Evolutionary conservation across 257 asterid genomes (phyloP).

Genomic region (Jacaranda mimosifolia): DNA sequence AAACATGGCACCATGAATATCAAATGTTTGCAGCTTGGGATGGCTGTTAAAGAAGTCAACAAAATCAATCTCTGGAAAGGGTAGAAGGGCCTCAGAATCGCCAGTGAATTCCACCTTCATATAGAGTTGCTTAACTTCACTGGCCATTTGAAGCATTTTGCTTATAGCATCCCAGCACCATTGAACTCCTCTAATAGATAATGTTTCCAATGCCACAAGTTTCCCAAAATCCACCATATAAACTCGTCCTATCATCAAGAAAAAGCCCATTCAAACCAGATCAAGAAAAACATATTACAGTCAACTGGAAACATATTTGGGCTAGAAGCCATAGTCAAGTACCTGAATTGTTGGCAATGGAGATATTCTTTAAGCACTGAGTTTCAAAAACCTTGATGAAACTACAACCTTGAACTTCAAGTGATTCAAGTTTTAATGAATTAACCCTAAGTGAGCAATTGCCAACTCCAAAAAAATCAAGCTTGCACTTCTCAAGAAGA

Average conservation of each 20-base stretch:
- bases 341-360: conserved; percentile 90
- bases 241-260: conserved; percentile 68
- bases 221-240: conserved; percentile 77
- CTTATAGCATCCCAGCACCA: conserved; percentile 95
- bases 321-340: not conserved
- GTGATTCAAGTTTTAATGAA: conserved; percentile 67
- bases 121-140: conserved; percentile 86
- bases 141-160: conserved; percentile 80
- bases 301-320: not conserved
- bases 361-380: conserved; percentile 61
- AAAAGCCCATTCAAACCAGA: conserved; percentile 4
- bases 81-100: conserved; percentile 68
- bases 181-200: conserved; percentile 87
- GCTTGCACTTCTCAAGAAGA: conserved; percentile 71
- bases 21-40: conserved; percentile 81
- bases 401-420: conserved; percentile 95
- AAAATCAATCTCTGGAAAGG: conserved; percentile 90
- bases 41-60: conserved; percentile 95
- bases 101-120: conserved; percentile 99
- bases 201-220: conserved; percentile 72
- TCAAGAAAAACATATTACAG: conserved; percentile 6
- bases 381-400: conserved; percentile 72
- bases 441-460: conserved; percentile 64
- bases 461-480: conserved; percentile 82
- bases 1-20: conserved; percentile 96